Evolutionary conservation across 176 grass and related monocot genomes (phyloP).

Genomic region (Miscanthus lutarioriparius): DNA sequence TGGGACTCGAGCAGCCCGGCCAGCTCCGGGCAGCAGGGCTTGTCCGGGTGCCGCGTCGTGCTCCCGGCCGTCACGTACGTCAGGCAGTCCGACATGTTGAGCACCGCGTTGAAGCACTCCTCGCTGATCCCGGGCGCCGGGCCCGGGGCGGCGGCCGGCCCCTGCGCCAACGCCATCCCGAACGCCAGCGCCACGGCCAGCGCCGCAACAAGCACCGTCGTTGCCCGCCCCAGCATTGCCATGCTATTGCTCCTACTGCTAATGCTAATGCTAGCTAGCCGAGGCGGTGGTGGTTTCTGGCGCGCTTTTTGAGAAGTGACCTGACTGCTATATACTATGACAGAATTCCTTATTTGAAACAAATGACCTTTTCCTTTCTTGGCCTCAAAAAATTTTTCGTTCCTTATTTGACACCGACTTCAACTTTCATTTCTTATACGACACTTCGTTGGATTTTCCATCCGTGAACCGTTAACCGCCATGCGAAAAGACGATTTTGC

Average conservation of each 20-base stretch:
- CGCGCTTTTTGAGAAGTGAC: too few relatives aligned
- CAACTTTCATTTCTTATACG: too few relatives aligned
- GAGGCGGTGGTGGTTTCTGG: background rate
- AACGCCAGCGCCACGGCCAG: slow-evolving; percentile 22
- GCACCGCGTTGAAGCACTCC: slow-evolving; percentile 56
- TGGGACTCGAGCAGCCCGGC: slow-evolving; percentile 69
- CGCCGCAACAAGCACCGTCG: background rate
- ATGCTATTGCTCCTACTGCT: slow-evolving; percentile 17
- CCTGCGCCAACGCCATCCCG: slow-evolving; percentile 38
- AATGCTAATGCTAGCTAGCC: background rate
- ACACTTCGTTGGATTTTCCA: too few relatives aligned
- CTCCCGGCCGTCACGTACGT: slow-evolving; percentile 71
- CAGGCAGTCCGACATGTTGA: slow-evolving; percentile 84
- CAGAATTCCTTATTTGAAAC: too few relatives aligned
- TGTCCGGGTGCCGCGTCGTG: slow-evolving; percentile 57
- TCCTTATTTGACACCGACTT: too few relatives aligned
- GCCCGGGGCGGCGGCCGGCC: slow-evolving; percentile 27
- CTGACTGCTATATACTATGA: too few relatives aligned
- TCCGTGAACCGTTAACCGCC: too few relatives aligned
- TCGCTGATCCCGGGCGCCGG: slow-evolving; percentile 29
- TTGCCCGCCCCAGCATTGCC: slow-evolving; percentile 23
- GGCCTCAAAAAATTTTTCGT: too few relatives aligned
- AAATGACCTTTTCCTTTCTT: too few relatives aligned
- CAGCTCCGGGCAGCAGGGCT: slow-evolving; percentile 85
- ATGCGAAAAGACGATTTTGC: too few relatives aligned